Conservation (phyloP, 495 filamentous ascomycete genomes). For the Eremomyces bilateralis region DNA sequence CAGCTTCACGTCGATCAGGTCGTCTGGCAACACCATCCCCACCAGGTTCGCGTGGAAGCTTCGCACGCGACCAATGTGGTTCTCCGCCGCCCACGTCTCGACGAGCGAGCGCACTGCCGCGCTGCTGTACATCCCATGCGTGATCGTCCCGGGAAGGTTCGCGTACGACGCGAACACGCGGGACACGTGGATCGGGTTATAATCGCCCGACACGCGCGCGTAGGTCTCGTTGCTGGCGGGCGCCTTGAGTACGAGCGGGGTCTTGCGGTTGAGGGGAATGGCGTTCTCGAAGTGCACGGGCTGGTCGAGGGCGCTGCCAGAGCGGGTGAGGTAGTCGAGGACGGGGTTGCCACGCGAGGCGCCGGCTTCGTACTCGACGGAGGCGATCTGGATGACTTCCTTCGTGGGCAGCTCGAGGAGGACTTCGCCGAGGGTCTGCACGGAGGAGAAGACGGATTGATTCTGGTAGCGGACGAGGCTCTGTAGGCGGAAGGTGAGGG, state of each 20-base stretch:
- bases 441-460: constrained; percentile 73
- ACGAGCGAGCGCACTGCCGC: constrained; percentile 95
- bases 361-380: constrained; percentile 80
- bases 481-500: constrained; percentile 87
- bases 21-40: constrained; percentile 94
- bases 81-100: constrained; percentile 97
- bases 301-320: constrained; percentile 86
- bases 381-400: constrained; percentile 88
- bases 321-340: constrained; percentile 81
- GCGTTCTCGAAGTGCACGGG: constrained; percentile 93
- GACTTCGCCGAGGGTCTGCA: constrained; percentile 83
- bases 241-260: constrained; percentile 62
- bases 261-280: constrained; percentile 86
- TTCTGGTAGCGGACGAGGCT: constrained; percentile 88
- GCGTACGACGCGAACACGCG: constrained; percentile 90
- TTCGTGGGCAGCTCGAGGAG: constrained; percentile 90
- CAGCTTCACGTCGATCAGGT: constrained; percentile 78
- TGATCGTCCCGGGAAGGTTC: constrained; percentile 87
- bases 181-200: constrained; percentile 97
- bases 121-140: constrained; percentile 98
- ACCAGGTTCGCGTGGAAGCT: constrained; percentile 90
- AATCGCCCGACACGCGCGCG: constrained; percentile 90
- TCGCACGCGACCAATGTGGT: constrained; percentile 89
- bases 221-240: constrained; percentile 98
- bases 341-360: constrained; percentile 88